Conservation (phyloP, 306 rosid genomes). For the Sindora glabra region DNA sequence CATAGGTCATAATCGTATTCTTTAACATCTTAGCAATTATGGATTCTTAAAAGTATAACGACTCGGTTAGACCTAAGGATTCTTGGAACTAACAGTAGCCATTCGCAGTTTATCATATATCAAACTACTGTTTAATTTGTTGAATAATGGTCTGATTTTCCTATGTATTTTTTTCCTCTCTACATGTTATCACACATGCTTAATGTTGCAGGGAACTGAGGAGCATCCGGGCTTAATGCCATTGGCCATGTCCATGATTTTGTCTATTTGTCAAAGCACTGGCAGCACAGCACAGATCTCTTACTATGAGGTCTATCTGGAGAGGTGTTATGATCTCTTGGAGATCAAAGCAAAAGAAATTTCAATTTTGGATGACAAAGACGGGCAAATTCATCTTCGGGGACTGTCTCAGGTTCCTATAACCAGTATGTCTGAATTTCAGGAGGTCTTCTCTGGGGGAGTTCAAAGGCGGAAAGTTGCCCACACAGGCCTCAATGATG, state of each 20-base stretch:
- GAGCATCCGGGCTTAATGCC: slow-evolving; percentile 75
- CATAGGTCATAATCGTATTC: neutral
- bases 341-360: slow-evolving; percentile 71
- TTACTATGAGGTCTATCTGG: slow-evolving; percentile 86
- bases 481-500: slow-evolving; percentile 81
- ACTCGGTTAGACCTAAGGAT: neutral
- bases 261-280: slow-evolving; percentile 48
- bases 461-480: slow-evolving; percentile 74
- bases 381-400: slow-evolving; percentile 75
- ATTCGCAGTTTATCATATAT: neutral
- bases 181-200: slow-evolving; percentile 1
- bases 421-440: slow-evolving; percentile 55
- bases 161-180: neutral
- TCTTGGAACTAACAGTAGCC: neutral
- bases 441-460: slow-evolving; percentile 49
- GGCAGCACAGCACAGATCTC: slow-evolving; percentile 61
- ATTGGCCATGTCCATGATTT: slow-evolving; percentile 57
- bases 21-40: neutral
- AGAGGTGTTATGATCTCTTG: slow-evolving; percentile 83
- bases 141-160: neutral
- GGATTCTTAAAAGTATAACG: neutral
- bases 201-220: slow-evolving; percentile 61
- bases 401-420: slow-evolving; percentile 67
- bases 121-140: neutral
- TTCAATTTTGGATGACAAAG: slow-evolving; percentile 70